Conservation (phyloP, 2,329 filamentous ascomycete genomes). For the Fusarium foetens region DNA sequence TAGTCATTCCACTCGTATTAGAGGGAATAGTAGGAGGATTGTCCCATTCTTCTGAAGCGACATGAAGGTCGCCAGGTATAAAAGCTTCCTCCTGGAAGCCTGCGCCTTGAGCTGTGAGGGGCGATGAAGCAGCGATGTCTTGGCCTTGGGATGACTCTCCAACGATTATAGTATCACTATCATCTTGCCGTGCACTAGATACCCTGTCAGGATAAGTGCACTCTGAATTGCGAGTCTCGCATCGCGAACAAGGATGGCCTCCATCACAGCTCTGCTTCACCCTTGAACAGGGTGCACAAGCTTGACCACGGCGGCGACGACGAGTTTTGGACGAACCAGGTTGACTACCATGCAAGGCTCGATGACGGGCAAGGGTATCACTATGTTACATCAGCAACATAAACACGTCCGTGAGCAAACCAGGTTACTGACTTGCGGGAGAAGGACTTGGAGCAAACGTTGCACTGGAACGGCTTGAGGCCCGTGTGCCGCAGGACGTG, state of each 20-base stretch:
- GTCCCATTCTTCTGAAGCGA: accelerated
- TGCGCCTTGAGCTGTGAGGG: not conserved
- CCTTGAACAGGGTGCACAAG: not conserved
- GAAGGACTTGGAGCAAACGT: not conserved
- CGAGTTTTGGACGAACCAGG: accelerated
- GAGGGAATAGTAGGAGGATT: not conserved
- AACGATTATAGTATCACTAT: accelerated
- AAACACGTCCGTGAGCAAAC: not conserved
- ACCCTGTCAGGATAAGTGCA: not conserved
- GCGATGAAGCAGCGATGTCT: not conserved
- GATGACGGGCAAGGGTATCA: not conserved
- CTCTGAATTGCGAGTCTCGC: accelerated
- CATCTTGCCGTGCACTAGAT: accelerated
- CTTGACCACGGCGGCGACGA: not conserved
- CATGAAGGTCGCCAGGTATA: accelerated
- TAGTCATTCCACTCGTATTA: not conserved
- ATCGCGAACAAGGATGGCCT: accelerated
- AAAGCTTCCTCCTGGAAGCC: not conserved
- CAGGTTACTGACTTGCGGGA: not conserved
- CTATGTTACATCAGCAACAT: accelerated
- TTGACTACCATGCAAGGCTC: not conserved
- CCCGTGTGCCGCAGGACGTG: not conserved
- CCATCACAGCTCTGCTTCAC: not conserved
- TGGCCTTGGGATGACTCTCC: not conserved
- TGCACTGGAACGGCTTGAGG: not conserved